Evolutionary conservation across 2,329 filamentous ascomycete genomes (phyloP), one percentile per base, ranked within the genome.

Genomic region (Penicillium paneum): DNA sequence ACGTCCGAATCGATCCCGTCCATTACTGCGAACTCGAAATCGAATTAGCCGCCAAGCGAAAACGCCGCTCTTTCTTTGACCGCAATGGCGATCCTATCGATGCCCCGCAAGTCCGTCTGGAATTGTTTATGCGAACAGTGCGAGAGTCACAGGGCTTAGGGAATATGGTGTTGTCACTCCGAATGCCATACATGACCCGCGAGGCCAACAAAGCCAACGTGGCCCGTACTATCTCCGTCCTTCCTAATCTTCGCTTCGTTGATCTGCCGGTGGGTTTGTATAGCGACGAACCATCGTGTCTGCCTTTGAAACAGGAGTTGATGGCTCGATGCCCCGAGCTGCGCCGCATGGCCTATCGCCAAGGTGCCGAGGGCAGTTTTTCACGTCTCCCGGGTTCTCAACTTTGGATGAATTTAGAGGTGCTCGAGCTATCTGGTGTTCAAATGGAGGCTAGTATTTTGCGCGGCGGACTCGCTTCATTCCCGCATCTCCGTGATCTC

Each of bases 11-110:
- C 71, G 93, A 97, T 71, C 84, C 89, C 17, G 92, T 97, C 31
- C 93, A 97, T 75, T 97, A 96, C 76, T 97, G 93, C 78, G 85
- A 89, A 60, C 87, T 89, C 65, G 93, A 97, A 74, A 87, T 89
- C 55, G 79, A 88, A 64, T 83, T 96, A 34, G 84, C 89, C 49
- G 90, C 93, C 64, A 86, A 83, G 71, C 88, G 92, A 59, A 91
- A 89, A 71, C 86, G 86, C 58, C 83, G 83, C 55, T 87, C 86
- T 34, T 84, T 86, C 66, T 87, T 90, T 70, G 82, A 90, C 69
- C 82, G 87, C 68, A 91, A 92, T 71, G 88, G 86, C 58, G 85
- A 91, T 56, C 87, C 90, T 8, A 86, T 92, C 65, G 91, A 97
- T 72, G 85, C 89, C 3, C 86, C 92, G 5, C 83, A 86, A 59